A percentile compares a stretch with the other conserved stretches of the same genome.
Conservation (phyloP, 2,329 filamentous ascomycete species). For the Colletotrichum limetticola region DNA sequence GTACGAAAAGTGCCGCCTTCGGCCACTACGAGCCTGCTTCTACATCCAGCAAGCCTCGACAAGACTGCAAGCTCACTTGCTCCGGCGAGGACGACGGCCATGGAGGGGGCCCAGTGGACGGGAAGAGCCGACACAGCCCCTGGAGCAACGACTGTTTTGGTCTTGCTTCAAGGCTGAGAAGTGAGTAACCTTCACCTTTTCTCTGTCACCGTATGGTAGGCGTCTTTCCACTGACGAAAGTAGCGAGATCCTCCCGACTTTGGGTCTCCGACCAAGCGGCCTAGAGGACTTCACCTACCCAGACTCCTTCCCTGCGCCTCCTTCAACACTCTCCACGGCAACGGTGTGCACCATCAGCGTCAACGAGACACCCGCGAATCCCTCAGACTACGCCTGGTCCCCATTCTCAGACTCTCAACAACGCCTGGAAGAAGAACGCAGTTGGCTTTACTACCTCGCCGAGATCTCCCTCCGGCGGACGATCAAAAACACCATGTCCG, state of each 20-base stretch:
- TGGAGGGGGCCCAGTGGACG: not conserved
- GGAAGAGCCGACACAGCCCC: not conserved
- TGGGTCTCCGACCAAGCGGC: conserved; percentile 26
- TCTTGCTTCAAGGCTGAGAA: conserved; percentile 38
- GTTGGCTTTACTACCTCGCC: conserved; percentile 62
- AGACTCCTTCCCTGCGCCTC: conserved; percentile 36
- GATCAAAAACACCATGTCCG: conserved; percentile 30
- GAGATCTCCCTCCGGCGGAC: conserved; percentile 60
- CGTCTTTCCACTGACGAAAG: not conserved
- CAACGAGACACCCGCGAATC: not conserved
- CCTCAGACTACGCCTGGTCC: not conserved
- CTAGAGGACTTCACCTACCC: conserved; percentile 37
- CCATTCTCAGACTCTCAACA: not conserved
- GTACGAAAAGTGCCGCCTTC: conserved; percentile 38
- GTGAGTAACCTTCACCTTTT: conserved; percentile 10
- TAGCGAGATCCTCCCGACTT: conserved; percentile 3
- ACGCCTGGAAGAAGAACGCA: conserved; percentile 53
- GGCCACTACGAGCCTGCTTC: conserved; percentile 38
- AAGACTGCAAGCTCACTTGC: conserved; percentile 22
- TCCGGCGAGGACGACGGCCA: conserved; percentile 14
- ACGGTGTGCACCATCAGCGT: too few species aligned
- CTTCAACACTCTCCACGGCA: not conserved
- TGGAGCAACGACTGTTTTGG: conserved; percentile 38
- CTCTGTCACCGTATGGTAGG: too few species aligned
- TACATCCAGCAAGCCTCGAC: conserved; percentile 37